Conservation (phyloP, 352 stramenopile genomes). For the Pelagophyceae sp. region DNA sequence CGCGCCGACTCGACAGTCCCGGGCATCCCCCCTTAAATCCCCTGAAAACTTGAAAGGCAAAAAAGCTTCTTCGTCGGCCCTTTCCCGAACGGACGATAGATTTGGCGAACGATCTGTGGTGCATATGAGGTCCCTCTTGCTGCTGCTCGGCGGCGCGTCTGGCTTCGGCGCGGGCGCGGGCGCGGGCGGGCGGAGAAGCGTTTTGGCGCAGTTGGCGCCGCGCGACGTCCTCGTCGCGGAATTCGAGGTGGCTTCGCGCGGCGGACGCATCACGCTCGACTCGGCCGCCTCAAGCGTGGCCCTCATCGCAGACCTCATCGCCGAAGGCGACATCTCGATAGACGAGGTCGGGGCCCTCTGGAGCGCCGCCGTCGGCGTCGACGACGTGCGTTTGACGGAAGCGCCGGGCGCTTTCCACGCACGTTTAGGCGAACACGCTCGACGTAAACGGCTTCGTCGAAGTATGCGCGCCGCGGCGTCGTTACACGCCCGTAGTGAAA, state of each 20-base stretch:
- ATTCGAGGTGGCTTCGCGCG: background rate
- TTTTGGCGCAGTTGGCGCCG: background rate
- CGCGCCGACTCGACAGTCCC: no score
- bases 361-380: background rate
- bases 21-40: no score
- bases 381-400: background rate
- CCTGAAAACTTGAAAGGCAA: no score
- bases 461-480: background rate
- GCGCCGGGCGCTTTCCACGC: background rate
- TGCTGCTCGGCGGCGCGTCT: background rate
- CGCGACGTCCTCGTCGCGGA: constrained; percentile 13
- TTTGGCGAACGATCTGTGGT: no score
- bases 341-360: background rate
- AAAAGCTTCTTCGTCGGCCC: no score
- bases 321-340: background rate
- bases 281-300: background rate
- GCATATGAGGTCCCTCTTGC: no score
- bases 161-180: no score
- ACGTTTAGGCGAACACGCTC: background rate
- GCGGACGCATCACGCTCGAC: background rate
- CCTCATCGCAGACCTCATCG: constrained; percentile 6
- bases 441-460: constrained; percentile 9
- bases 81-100: no score
- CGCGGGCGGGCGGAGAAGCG: background rate
- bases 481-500: no score